Percentiles rank a stretch among this genome's conserved stretches.
phyloP scores from a whole-genome alignment of 202 grass and related monocot genomes.

The Elaeis oleifera region DNA sequence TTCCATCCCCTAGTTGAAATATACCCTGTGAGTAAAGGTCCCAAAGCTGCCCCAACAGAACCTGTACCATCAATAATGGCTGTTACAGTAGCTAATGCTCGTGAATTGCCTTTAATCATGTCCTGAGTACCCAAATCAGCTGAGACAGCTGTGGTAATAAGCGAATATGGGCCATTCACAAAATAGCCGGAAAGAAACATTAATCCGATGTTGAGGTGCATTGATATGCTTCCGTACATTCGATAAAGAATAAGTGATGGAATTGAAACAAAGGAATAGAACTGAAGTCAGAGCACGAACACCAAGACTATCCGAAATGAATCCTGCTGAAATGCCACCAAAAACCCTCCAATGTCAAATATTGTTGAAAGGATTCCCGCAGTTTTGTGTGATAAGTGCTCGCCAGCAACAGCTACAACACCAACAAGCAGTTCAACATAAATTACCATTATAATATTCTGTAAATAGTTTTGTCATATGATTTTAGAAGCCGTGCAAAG shows the following conservation, averaged over 20 bases:
- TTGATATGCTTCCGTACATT: conserved; percentile 66
- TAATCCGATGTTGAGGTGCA: conserved; percentile 61
- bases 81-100: conserved; percentile 79
- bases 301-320: conserved; percentile 60
- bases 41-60: conserved; percentile 77
- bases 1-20: conserved; percentile 97
- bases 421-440: background rate
- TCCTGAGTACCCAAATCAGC: conserved; percentile 93
- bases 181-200: conserved; percentile 93
- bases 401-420: conserved; percentile 58
- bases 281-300: conserved; percentile 60
- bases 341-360: conserved; percentile 83
- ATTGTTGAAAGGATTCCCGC: conserved; percentile 73
- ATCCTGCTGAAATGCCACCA: conserved; percentile 71
- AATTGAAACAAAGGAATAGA: conserved; percentile 80
- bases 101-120: conserved; percentile 59
- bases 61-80: conserved; percentile 87
- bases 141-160: conserved; percentile 88
- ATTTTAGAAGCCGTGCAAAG: too few species aligned
- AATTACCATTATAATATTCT: background rate
- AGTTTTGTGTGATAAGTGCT: conserved; percentile 80
- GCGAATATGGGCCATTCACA: conserved; percentile 90
- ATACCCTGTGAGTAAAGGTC: conserved; percentile 83
- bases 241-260: conserved; percentile 66
- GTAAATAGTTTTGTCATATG: background rate